These are phyloP conservation scores for Aleurites moluccanus DNA, from an alignment of 441 rosid genomes.

Conservation along the genomic window DNA sequence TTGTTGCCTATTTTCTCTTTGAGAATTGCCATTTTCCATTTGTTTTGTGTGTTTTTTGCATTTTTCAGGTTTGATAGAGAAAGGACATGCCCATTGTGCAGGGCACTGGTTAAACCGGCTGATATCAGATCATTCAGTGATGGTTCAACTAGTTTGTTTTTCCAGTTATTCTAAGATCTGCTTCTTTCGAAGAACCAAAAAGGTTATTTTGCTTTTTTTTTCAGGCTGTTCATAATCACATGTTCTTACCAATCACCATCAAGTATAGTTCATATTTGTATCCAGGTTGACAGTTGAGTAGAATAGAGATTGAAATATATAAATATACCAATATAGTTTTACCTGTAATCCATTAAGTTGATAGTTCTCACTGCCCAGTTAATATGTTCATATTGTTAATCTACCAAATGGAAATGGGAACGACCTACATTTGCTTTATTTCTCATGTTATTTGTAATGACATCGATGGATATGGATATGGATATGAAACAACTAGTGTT, in stretches of 20 bases:
- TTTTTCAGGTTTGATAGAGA: constrained; percentile 69
- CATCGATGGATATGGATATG: no score
- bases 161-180: constrained; percentile 45
- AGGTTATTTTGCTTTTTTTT: background rate
- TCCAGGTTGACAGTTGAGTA: no score
- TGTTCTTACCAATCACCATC: background rate
- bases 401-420: no score
- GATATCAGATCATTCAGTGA: constrained; percentile 60
- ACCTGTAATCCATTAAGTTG: background rate
- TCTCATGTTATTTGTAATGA: no score
- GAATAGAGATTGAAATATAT: no score
- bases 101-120: constrained; percentile 58
- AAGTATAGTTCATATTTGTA: background rate
- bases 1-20: background rate
- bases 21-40: background rate
- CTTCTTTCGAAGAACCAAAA: background rate
- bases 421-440: no score
- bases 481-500: no score
- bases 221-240: background rate
- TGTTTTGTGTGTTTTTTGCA: constrained; percentile 1
- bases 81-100: constrained; percentile 65
- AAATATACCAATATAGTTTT: background rate
- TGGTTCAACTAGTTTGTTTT: constrained; percentile 61
- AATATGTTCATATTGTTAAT: no score
- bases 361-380: no score